Conservation (phyloP, 305 asterid genomes). For the Petunia hybrid region DNA sequence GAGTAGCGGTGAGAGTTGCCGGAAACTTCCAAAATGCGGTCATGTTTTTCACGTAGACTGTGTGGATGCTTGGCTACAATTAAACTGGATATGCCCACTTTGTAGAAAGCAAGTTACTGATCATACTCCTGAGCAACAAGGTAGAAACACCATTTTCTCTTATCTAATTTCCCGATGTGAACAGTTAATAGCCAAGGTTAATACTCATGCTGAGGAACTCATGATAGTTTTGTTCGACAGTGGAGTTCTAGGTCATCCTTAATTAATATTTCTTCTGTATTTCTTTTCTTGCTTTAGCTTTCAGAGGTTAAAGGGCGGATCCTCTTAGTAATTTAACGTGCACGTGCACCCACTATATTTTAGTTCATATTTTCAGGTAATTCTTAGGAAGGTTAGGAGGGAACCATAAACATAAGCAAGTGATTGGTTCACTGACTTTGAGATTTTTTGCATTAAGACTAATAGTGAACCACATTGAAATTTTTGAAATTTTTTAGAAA, state of each 20-base stretch:
- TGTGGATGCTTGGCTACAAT: conserved; percentile 50
- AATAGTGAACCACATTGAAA: no score
- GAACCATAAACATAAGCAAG: no score
- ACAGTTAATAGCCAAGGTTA: conserved; percentile 41
- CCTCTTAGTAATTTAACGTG: no score
- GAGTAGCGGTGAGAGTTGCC: conserved; percentile 42
- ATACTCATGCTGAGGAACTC: conserved; percentile 31
- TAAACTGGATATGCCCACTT: conserved; percentile 57
- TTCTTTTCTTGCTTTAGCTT: no score
- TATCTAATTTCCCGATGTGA: conserved; percentile 30
- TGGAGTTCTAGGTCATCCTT: conserved; percentile 1
- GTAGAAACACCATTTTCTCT: conserved; percentile 27
- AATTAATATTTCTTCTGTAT: no score
- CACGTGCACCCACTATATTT: no score
- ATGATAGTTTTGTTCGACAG: conserved; percentile 36
- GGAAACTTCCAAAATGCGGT: conserved; percentile 47
- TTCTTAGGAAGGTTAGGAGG: no score
- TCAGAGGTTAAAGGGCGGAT: no score
- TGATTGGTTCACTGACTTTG: no score
- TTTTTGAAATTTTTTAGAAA: no score
- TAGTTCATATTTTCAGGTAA: no score
- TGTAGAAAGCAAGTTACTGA: conserved; percentile 54
- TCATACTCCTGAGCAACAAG: conserved; percentile 23
- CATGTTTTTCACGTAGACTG: conserved; percentile 56
- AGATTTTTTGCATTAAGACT: no score